Conservation (phyloP, 306 rosid species). For the Cyclanthera cordifolia region DNA sequence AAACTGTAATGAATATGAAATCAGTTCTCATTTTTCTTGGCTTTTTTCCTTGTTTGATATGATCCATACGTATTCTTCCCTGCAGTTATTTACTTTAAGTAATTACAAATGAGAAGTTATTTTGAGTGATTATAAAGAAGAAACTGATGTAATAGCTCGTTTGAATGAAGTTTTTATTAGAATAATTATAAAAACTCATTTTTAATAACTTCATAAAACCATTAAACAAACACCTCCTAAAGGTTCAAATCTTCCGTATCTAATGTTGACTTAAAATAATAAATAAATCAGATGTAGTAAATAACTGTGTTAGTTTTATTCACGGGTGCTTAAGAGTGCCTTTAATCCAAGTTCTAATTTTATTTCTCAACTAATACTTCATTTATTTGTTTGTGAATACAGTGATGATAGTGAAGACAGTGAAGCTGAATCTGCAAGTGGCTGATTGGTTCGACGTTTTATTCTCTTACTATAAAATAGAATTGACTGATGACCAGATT, state of each 20-base stretch:
- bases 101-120: too few relatives aligned
- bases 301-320: too few relatives aligned
- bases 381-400: conserved; percentile 16
- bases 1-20: not conserved
- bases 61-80: not conserved
- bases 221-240: too few relatives aligned
- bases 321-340: not conserved
- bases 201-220: too few relatives aligned
- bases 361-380: not conserved
- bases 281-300: too few relatives aligned
- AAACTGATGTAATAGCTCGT: too few relatives aligned
- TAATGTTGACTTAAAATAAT: too few relatives aligned
- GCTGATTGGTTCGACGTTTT: conserved; percentile 21
- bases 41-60: not conserved
- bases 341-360: not conserved
- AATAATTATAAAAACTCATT: too few relatives aligned
- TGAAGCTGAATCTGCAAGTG: conserved; percentile 44
- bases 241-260: too few relatives aligned
- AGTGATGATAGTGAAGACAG: conserved; percentile 82
- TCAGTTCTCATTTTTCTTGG: not conserved
- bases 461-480: not conserved
- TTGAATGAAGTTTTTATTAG: too few relatives aligned
- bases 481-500: not conserved
- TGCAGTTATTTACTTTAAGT: too few relatives aligned
- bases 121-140: too few relatives aligned